Evolutionary conservation across 768 basidiomycete species (phyloP), one percentile per base, ranked within the genome.

Genomic region (Daedaleopsis sinensis): DNA sequence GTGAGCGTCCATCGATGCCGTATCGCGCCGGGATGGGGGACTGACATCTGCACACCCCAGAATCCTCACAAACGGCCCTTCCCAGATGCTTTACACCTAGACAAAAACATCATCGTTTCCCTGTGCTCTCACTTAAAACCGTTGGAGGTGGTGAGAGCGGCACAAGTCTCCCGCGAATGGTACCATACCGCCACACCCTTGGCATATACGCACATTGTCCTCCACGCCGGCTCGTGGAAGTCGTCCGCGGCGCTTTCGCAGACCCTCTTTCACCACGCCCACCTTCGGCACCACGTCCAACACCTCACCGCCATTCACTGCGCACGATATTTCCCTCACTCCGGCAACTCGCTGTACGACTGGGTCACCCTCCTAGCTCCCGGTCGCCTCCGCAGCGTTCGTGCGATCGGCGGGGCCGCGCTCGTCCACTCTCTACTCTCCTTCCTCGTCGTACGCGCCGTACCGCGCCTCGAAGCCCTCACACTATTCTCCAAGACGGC

Each of bases 271-370:
- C 12, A 9, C 23, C n/a, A 11, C 19, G 24, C 54, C 1, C 43
- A 55, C n/a, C 16, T 55, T 1, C 24, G 54, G 10, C 11, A 3
- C 27, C 32, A 55, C 32, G 54, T 55, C 24, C 42, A 9, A 10
- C 54, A 47, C 44, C 32, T 55, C 39, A 55, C 54, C 27, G 32
- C 46, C 15, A 38, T 53, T 1, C 38, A 53, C 38, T 53, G 52
- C 21, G 37, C 38, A 19, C 52, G n/a, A 38, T 38, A 38, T 21
- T 19, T 35, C 12, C 32, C 27, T 2, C 32, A 37, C 35, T 9
- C 21, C n/a, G 44, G 44, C 15, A 46, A 46, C 44, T 46, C 9
- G 44, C 51, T 52, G 6, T 52, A 52, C 51, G 51, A n/a, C 15
- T 53, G 52, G 52, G 5, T 53, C 6, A 2, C 21, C 18, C 52